Conservation (phyloP, 2,329 filamentous ascomycete genomes). For the Colletotrichum magnum region DNA sequence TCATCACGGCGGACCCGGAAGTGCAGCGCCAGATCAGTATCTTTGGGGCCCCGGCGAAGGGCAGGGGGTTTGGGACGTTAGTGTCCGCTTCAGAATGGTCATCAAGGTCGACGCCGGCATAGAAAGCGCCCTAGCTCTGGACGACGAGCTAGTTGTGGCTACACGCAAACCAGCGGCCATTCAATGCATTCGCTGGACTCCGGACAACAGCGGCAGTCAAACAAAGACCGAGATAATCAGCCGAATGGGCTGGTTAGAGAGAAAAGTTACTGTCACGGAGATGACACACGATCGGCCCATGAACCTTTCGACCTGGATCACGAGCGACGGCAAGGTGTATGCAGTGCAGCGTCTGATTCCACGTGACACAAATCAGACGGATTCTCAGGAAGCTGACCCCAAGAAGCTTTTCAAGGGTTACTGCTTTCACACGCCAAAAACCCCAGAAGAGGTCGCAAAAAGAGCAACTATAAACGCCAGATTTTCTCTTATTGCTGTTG, state of each 20-base stretch:
- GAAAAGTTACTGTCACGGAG: constrained; percentile 81
- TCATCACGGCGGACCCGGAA: constrained; percentile 70
- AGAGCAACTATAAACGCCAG: constrained; percentile 91
- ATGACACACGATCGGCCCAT: constrained; percentile 97
- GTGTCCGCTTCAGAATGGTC: constrained; percentile 94
- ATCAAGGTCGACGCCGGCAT: constrained; percentile 99
- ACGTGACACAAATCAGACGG: constrained; percentile 48
- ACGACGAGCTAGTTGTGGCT: constrained; percentile 93
- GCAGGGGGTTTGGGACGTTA: constrained; percentile 86
- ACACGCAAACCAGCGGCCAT: constrained; percentile 94
- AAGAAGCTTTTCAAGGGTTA: constrained; percentile 88
- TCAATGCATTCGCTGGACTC: constrained; percentile 95
- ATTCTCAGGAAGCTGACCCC: constrained; percentile 50
- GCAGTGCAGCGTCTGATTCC: constrained; percentile 82
- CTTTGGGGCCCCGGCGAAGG: constrained; percentile 86
- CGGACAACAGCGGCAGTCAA: constrained; percentile 84
- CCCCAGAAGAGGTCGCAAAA: constrained; percentile 72
- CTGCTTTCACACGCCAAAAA: constrained; percentile 85
- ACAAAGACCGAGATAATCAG: constrained; percentile 92
- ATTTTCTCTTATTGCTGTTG: constrained; percentile 93
- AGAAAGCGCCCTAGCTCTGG: constrained; percentile 86
- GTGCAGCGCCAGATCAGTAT: constrained; percentile 71
- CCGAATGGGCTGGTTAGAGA: constrained; percentile 87
- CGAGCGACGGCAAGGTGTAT: constrained; percentile 88
- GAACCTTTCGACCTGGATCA: constrained; percentile 95